Evolutionary conservation across 75 land plant genomes (phyloP).

Genomic region (Picea glauca): DNA sequence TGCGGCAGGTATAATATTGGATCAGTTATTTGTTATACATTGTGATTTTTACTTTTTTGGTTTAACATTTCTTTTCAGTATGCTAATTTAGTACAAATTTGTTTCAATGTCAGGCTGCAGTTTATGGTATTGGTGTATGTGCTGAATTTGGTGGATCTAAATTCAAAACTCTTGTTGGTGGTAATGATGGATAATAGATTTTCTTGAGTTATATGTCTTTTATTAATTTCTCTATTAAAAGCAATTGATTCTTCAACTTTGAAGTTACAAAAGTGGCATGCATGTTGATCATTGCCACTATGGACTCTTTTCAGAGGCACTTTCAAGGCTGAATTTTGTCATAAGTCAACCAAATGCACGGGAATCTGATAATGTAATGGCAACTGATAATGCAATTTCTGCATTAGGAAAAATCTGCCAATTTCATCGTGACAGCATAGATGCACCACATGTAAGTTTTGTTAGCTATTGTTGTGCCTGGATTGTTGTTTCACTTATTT

Average conservation of each 20-base stretch:
- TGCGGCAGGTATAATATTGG: constrained; percentile 54
- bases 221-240: neutral
- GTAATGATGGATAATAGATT: constrained; percentile 24
- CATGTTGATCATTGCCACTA: neutral
- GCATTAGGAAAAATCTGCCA: constrained; percentile 83
- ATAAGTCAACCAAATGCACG: constrained; percentile 71
- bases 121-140: constrained; percentile 89
- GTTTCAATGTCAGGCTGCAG: constrained; percentile 63
- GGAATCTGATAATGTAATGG: constrained; percentile 70
- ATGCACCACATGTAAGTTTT: constrained; percentile 61
- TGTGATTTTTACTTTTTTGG: neutral
- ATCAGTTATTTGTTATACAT: neutral
- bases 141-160: constrained; percentile 80
- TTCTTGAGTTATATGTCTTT: neutral
- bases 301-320: constrained; percentile 57
- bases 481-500: neutral
- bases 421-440: constrained; percentile 72
- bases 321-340: constrained; percentile 62
- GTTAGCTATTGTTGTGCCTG: neutral
- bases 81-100: neutral
- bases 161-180: constrained; percentile 79
- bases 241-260: neutral
- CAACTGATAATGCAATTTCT: constrained; percentile 91
- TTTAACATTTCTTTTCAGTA: neutral
- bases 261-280: neutral